These are phyloP conservation scores for Amanita inopinata DNA, from an alignment of 768 basidiomycete species.

Conservation along the genomic window DNA sequence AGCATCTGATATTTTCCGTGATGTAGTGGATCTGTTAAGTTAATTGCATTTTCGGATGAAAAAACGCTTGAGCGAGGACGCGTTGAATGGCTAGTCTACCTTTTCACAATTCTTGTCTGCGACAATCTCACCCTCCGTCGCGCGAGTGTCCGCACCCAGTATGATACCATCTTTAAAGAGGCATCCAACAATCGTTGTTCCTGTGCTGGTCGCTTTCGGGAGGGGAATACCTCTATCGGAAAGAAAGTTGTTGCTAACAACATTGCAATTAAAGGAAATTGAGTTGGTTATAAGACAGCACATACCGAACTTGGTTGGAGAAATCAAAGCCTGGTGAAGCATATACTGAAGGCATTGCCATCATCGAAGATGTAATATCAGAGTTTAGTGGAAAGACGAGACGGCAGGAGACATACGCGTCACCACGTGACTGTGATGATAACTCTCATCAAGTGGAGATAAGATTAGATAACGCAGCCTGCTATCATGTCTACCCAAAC, in stretches of 20 bases:
- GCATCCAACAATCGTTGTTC: constrained; percentile 97
- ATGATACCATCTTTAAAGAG: constrained; percentile 88
- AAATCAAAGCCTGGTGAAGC: constrained; percentile 64
- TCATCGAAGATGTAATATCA: constrained; percentile 13
- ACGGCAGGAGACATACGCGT: constrained; percentile 1
- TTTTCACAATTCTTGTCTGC: constrained; percentile 99
- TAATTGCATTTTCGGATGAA: neutral
- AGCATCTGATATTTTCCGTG: constrained; percentile 91
- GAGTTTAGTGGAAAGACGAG: neutral
- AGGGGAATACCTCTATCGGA: constrained; percentile 58
- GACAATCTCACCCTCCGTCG: constrained; percentile 89
- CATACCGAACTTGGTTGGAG: constrained; percentile 61
- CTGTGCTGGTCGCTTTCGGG: constrained; percentile 85
- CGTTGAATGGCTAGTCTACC: constrained; percentile 34
- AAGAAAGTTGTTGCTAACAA: constrained; percentile 61
- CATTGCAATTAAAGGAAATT: neutral
- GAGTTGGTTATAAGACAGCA: neutral
- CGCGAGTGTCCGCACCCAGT: constrained; percentile 93
- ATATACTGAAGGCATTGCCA: constrained; percentile 40
- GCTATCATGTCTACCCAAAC: constrained; percentile 47
- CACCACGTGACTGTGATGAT: constrained; percentile 2
- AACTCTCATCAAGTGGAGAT: constrained; percentile 5
- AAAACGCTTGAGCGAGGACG: constrained; percentile 11
- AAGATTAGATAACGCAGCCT: constrained; percentile 13
- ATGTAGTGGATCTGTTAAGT: constrained; percentile 73